These are phyloP conservation scores for Thalia dealbata DNA, from an alignment of 176 grass and related monocot species.

Conservation along the genomic window DNA sequence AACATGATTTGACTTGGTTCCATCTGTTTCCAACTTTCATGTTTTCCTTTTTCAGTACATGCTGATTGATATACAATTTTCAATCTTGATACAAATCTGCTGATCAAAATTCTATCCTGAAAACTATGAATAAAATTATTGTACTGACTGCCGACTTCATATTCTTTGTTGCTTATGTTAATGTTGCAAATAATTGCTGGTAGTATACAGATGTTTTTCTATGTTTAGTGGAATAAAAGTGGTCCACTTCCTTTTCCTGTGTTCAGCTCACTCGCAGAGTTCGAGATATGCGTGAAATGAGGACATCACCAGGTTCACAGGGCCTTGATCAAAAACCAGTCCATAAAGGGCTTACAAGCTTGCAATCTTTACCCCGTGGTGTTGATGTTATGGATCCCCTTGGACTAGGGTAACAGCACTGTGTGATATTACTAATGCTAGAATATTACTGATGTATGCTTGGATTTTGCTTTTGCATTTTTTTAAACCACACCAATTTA, in stretches of 20 bases:
- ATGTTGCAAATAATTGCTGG: neutral
- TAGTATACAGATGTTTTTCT: neutral
- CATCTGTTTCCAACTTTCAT: neutral
- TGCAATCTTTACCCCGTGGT: slow-evolving; percentile 85
- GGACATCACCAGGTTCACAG: slow-evolving; percentile 56
- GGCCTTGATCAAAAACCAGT: slow-evolving; percentile 63
- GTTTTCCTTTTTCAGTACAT: neutral
- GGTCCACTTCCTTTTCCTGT: slow-evolving; percentile 11
- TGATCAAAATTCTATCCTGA: neutral
- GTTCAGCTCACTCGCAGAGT: slow-evolving; percentile 79
- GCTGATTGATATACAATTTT: neutral
- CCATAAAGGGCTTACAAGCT: slow-evolving; percentile 54
- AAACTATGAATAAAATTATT: neutral
- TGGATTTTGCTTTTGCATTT: neutral
- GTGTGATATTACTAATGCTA: neutral
- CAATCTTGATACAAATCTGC: neutral
- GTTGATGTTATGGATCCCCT: slow-evolving; percentile 98
- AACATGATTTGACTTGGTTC: neutral
- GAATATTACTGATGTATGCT: neutral
- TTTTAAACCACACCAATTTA: neutral
- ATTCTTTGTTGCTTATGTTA: neutral
- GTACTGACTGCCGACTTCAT: neutral
- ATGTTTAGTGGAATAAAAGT: neutral
- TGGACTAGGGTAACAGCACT: slow-evolving; percentile 72
- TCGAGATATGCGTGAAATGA: slow-evolving; percentile 93